A percentile compares a stretch with the other conserved stretches of the same genome.
Evolutionary conservation across 148 eudicot genomes (phyloP).

Genomic region (Vaccinium corymbosum): DNA sequence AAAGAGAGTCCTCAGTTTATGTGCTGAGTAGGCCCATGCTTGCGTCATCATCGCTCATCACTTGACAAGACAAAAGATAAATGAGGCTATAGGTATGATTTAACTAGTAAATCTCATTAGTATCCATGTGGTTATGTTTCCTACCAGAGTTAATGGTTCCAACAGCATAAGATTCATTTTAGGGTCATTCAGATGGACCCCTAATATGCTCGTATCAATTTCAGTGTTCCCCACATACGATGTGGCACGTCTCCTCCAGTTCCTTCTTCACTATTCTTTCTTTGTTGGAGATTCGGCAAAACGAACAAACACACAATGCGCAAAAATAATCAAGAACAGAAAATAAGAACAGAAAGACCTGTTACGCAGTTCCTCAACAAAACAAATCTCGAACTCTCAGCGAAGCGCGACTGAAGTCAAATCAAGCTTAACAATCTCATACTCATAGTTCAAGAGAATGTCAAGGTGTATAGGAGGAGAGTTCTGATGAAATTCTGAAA

Average conservation of each 20-base stretch:
- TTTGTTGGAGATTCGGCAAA: too few relatives aligned
- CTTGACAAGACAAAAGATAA: conserved; percentile 46
- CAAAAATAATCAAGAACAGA: too few relatives aligned
- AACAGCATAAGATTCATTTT: conserved; percentile 25
- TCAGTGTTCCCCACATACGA: conserved; percentile 32
- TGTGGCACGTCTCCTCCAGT: conserved; percentile 32
- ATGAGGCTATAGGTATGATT: conserved; percentile 36
- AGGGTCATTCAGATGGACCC: conserved; percentile 41
- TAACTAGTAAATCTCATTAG: conserved; percentile 35
- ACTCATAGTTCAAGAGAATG: neutral
- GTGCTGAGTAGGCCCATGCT: conserved; percentile 16
- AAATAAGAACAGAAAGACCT: too few relatives aligned
- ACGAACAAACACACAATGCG: too few relatives aligned
- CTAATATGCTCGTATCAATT: conserved; percentile 23
- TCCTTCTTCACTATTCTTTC: neutral
- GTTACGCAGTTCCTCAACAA: too few relatives aligned
- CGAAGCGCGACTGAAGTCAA: too few relatives aligned
- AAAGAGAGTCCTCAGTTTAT: neutral
- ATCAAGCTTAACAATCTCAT: too few relatives aligned
- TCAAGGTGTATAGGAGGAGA: neutral
- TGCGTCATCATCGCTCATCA: conserved; percentile 26
- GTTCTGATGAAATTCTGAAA: too few relatives aligned
- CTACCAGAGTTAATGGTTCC: conserved; percentile 32
- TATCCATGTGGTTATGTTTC: conserved; percentile 76
- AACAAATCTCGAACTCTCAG: too few relatives aligned